Percentiles rank a stretch among this genome's conserved stretches.
phyloP scores from a whole-genome alignment of 1,284 basidiomycete genomes.

The Cutaneotrichosporon cutaneum region DNA sequence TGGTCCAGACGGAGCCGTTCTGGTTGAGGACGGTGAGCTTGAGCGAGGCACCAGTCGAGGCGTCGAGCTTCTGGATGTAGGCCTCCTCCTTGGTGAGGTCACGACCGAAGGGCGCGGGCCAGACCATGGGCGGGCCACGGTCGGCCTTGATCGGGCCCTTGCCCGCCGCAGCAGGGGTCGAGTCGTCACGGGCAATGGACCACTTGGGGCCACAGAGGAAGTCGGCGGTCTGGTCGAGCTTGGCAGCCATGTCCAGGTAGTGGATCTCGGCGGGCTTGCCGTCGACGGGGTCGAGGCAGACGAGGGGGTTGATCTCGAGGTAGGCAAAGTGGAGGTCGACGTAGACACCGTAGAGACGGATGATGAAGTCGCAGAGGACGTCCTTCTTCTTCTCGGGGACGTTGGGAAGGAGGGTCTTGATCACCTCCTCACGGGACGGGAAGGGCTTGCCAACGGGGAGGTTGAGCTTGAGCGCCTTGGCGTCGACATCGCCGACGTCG shows the following conservation, averaged over 20 bases:
- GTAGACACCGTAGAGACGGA: slow-evolving; percentile 94
- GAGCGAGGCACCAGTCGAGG: slow-evolving; percentile 93
- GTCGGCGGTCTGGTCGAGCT: slow-evolving; percentile 96
- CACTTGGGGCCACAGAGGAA: slow-evolving; percentile 98
- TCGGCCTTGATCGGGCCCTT: slow-evolving; percentile 67
- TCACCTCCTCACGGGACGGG: slow-evolving; percentile 75
- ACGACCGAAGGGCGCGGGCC: slow-evolving; percentile 97
- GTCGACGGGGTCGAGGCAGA: slow-evolving; percentile 81
- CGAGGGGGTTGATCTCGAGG: slow-evolving; percentile 98
- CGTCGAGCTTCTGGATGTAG: slow-evolving; percentile 97
- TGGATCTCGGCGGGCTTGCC: slow-evolving; percentile 76
- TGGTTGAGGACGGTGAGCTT: slow-evolving; percentile 96
- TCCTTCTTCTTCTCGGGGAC: slow-evolving; percentile 79
- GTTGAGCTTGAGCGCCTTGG: slow-evolving; percentile 89
- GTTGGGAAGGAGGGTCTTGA: slow-evolving; percentile 70
- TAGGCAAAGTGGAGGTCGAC: slow-evolving; percentile 93
- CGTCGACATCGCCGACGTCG: slow-evolving; percentile 97
- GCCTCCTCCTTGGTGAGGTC: slow-evolving; percentile 96
- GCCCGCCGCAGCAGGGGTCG: slow-evolving; percentile 60
- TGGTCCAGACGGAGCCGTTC: slow-evolving; percentile 96
- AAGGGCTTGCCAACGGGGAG: slow-evolving; percentile 74
- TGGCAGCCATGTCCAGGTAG: slow-evolving; percentile 99
- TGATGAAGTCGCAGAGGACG: slow-evolving; percentile 86
- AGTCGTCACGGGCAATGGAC: slow-evolving; percentile 91
- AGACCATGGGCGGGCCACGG: slow-evolving; percentile 95